Conservation (phyloP, 225 moss, liverwort and hornwort genomes). For the Ulota crispa region DNA sequence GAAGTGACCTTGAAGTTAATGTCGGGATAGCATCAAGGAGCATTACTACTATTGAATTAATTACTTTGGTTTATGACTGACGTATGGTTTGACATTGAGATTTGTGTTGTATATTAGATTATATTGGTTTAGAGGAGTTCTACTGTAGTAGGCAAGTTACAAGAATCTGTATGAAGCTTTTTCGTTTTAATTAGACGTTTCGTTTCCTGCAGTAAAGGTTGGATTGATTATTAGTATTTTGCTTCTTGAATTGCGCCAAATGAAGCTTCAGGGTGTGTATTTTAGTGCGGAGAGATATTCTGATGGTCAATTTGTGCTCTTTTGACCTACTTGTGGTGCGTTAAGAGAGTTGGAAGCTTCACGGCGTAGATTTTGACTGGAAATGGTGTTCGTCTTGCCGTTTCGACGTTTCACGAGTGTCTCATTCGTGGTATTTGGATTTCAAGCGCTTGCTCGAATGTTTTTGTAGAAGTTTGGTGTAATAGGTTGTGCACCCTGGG, state of each 20-base stretch:
- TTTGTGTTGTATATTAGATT: no score
- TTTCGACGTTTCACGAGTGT: no score
- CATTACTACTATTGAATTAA: no score
- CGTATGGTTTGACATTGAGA: no score
- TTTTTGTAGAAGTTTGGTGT: no score
- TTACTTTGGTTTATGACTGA: no score
- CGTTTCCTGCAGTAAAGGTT: not conserved
- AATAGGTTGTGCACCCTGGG: no score
- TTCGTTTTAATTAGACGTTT: not conserved
- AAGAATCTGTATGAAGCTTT: not conserved
- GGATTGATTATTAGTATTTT: not conserved
- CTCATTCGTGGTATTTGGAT: no score
- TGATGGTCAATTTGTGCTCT: not conserved
- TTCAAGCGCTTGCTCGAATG: no score
- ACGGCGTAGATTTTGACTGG: not conserved
- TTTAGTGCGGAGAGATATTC: not conserved
- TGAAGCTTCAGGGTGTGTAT: not conserved
- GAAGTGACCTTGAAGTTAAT: no score
- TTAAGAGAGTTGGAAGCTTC: not conserved
- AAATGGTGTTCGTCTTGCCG: not conserved
- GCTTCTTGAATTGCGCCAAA: not conserved
- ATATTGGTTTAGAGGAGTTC: no score
- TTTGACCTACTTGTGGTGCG: constrained; percentile 8
- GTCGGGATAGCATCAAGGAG: no score
- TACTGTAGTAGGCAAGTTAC: not conserved